These are phyloP conservation scores for Salvia sclarea DNA, from an alignment of 305 asterid species.

Conservation along the genomic window DNA sequence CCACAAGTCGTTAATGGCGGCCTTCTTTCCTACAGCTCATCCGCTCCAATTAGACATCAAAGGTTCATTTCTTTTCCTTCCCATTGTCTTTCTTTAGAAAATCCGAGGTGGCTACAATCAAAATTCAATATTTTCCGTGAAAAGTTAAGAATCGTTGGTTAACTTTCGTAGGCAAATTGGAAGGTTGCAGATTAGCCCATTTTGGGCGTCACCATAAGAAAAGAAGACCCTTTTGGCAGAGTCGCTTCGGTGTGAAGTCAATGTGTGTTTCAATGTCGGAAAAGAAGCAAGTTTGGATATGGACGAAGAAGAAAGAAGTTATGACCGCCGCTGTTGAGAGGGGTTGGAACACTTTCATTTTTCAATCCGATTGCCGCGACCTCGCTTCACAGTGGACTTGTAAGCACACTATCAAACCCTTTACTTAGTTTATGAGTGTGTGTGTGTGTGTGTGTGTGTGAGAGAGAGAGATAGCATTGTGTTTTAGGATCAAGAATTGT, in stretches of 20 bases:
- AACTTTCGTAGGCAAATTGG: conserved; percentile 46
- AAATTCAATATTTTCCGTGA: not conserved
- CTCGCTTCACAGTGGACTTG: conserved; percentile 80
- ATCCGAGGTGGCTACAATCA: not conserved
- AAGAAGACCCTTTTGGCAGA: conserved; percentile 15
- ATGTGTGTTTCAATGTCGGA: conserved; percentile 33
- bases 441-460: too few relatives aligned
- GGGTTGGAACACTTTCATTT: conserved; percentile 81
- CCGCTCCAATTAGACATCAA: conserved; percentile 29
- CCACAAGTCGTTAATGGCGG: conserved; percentile 34
- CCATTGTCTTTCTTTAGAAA: not conserved
- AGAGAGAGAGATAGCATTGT: not conserved
- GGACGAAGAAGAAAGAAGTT: conserved; percentile 83
- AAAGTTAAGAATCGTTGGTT: conserved; percentile 26
- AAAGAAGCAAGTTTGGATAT: conserved; percentile 75
- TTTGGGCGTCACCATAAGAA: conserved; percentile 24
- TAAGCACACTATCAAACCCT: conserved; percentile 48
- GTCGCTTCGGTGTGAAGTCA: conserved; percentile 28
- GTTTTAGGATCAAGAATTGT: conserved; percentile 14
- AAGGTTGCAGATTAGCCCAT: conserved; percentile 39
- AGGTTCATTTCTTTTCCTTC: conserved; percentile 32
- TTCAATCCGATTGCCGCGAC: conserved; percentile 49
- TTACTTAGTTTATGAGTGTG: too few relatives aligned
- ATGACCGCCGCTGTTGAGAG: conserved; percentile 88
- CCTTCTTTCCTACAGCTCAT: conserved; percentile 37